Base-by-base conservation (phyloP, 202 grass and related monocot genomes). In the Panicum hallii region DNA sequence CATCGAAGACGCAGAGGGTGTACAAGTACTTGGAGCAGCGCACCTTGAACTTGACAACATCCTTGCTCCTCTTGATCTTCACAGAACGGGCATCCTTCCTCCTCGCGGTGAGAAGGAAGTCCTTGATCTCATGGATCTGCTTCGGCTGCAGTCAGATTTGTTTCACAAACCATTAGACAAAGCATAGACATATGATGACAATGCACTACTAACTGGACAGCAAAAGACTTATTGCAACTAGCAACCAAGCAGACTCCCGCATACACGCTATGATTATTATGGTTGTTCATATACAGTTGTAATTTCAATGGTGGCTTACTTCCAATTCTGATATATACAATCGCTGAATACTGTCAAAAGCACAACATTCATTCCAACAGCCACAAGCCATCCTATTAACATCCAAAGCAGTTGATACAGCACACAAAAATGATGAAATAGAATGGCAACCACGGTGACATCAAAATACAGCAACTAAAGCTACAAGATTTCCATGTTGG, bases 31-130 rank as follows among this genome's bases (percentile, higher is more conserved):
- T 95, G 67, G 90, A 90, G 67, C 90, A 95, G 48, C 93, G 67
- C 17, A 95, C 93, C 84, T 91, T 95, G 86, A 95, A 95, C 86
- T 93, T 95, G 45, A 91, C 86, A 0, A 77, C 88, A 57, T 95
- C 88, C 82, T 95, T 95, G 90, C 90, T 95, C 85, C 90, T 95
- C 84, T 95, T 95, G 73, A 95, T 95, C 68, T 91, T 89, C 48
- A 95, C 93, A 23, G 93, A 95, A n/a, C 84, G 86, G 40, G 93
- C 93, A 83, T 95, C 93, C 81, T 95, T 95, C 84, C 93, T 91
- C 79, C 88, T 95, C 1, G 84, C 86, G 0, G 90, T 92, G 83
- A 92, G 90, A 49, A 95, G 93, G 88, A 95, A 95, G 82, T 91
- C 93, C 83, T 95, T 95, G 67, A 95, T 91, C 84, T 93, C 93